phyloP scores from a whole-genome alignment of 2,329 filamentous ascomycete species.

The Raffaelea arxii region DNA sequence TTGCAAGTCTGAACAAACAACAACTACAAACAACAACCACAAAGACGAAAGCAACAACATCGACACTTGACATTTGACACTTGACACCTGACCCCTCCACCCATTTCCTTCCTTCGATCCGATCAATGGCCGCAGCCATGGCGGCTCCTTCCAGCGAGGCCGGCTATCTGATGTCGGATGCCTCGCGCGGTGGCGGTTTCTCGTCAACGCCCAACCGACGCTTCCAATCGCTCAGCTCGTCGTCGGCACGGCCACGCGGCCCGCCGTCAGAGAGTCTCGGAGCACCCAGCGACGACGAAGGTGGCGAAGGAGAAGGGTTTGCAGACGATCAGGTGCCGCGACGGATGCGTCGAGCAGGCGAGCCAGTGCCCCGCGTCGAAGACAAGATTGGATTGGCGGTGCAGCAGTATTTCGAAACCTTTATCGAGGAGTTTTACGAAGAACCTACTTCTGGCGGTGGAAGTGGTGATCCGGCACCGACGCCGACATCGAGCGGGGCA shows the following conservation, averaged over 20 bases:
- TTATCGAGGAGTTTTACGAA: conserved; percentile 76
- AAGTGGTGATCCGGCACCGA: conserved; percentile 17
- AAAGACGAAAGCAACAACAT: background rate
- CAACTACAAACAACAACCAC: no score
- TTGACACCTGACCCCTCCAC: background rate
- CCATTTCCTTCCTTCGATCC: background rate
- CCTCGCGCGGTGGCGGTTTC: conserved; percentile 24
- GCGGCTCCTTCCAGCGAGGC: conserved; percentile 42
- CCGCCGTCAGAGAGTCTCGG: conserved; percentile 55
- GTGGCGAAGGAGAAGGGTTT: conserved; percentile 51
- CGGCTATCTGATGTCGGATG: conserved; percentile 49
- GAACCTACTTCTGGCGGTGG: no score
- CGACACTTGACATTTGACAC: background rate
- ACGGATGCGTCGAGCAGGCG: conserved; percentile 33
- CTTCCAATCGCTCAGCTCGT: conserved; percentile 36
- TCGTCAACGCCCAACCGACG: conserved; percentile 31
- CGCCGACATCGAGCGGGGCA: conserved; percentile 57
- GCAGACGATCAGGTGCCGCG: conserved; percentile 54
- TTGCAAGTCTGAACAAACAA: no score
- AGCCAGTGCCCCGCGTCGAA: conserved; percentile 59
- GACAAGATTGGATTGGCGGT: conserved; percentile 68
- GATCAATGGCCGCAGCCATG: conserved; percentile 24
- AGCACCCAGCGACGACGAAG: conserved; percentile 48
- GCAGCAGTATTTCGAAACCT: conserved; percentile 67
- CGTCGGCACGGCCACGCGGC: conserved; percentile 41